Evolutionary conservation across 2,329 filamentous ascomycete species (phyloP).

Genomic region (Passalora sequoiae): DNA sequence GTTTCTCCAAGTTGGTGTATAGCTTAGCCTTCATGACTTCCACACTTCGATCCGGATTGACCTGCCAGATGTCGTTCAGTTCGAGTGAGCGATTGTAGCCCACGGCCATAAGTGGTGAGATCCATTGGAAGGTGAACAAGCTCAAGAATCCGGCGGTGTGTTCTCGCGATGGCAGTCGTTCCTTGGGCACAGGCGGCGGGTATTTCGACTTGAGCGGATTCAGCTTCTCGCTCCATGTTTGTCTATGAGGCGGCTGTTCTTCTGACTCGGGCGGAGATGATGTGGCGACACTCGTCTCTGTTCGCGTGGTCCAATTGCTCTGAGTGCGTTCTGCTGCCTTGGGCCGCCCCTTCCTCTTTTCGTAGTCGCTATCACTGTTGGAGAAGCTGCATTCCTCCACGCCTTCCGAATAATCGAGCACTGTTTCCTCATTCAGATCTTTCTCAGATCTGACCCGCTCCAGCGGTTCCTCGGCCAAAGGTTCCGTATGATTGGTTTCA

Average conservation of each 20-base stretch:
- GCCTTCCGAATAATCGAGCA: constrained; percentile 29
- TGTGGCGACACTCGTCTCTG: constrained; percentile 31
- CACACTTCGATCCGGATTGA: constrained; percentile 75
- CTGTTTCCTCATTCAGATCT: constrained; percentile 32
- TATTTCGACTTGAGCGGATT: constrained; percentile 47
- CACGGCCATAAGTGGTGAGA: constrained; percentile 75
- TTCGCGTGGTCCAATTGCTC: constrained; percentile 33
- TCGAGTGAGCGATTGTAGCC: constrained; percentile 84
- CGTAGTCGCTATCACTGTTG: constrained; percentile 21
- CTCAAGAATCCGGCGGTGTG: constrained; percentile 70
- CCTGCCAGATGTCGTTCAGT: constrained; percentile 77
- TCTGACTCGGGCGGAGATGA: constrained; percentile 15
- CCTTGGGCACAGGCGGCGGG: constrained; percentile 52
- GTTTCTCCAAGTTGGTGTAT: constrained; percentile 61
- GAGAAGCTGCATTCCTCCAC: constrained; percentile 24
- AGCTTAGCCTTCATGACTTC: constrained; percentile 64
- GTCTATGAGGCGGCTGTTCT: constrained; percentile 36
- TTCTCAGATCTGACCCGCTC: constrained; percentile 35
- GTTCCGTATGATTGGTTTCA: constrained; percentile 33
- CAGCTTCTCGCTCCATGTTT: constrained; percentile 57
- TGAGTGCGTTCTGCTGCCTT: constrained; percentile 21
- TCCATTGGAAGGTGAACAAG: constrained; percentile 79
- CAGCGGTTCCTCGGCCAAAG: constrained; percentile 38
- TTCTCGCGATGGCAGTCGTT: constrained; percentile 59
- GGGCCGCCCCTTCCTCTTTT: constrained; percentile 13